Conservation (phyloP, 441 rosid species). For the Adansonia gregorii region DNA sequence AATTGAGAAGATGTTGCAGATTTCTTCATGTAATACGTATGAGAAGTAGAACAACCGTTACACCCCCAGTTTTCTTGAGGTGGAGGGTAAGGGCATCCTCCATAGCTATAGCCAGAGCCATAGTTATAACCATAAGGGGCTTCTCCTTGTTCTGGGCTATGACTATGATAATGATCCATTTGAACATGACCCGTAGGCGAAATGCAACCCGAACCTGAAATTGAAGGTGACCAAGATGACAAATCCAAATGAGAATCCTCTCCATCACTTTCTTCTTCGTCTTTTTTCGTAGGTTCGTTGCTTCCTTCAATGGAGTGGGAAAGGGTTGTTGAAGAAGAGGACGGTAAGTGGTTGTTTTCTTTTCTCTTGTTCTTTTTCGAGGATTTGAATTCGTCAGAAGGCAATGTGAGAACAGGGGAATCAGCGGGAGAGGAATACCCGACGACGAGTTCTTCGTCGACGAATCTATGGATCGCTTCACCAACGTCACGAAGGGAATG, state of each 20-base stretch:
- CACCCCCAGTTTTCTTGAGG: constrained; percentile 47
- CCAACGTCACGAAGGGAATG: constrained; percentile 73
- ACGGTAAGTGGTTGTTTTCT: constrained; percentile 32
- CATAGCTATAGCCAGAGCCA: constrained; percentile 33
- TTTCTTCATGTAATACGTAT: constrained; percentile 75
- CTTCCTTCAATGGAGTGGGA: constrained; percentile 53
- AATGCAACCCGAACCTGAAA: constrained; percentile 48
- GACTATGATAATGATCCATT: constrained; percentile 4
- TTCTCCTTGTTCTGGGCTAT: constrained; percentile 30
- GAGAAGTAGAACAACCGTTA: constrained; percentile 31
- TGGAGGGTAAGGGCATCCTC: constrained; percentile 35
- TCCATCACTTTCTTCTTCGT: constrained; percentile 42
- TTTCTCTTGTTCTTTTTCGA: constrained; percentile 35
- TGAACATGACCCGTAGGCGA: constrained; percentile 42
- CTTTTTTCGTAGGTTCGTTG: neutral
- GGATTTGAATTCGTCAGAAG: constrained; percentile 65
- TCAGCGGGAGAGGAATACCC: constrained; percentile 45
- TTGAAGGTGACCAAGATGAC: constrained; percentile 65
- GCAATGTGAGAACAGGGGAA: constrained; percentile 84
- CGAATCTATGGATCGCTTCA: constrained; percentile 73
- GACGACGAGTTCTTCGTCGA: constrained; percentile 69
- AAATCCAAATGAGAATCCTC: constrained; percentile 69
- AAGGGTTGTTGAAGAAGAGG: constrained; percentile 67
- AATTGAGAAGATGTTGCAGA: constrained; percentile 67
- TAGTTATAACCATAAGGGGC: constrained; percentile 32